Evolutionary conservation across 2,329 filamentous ascomycete genomes (phyloP), one percentile per base, ranked within the genome.

Genomic region (Fusarium sp.): DNA sequence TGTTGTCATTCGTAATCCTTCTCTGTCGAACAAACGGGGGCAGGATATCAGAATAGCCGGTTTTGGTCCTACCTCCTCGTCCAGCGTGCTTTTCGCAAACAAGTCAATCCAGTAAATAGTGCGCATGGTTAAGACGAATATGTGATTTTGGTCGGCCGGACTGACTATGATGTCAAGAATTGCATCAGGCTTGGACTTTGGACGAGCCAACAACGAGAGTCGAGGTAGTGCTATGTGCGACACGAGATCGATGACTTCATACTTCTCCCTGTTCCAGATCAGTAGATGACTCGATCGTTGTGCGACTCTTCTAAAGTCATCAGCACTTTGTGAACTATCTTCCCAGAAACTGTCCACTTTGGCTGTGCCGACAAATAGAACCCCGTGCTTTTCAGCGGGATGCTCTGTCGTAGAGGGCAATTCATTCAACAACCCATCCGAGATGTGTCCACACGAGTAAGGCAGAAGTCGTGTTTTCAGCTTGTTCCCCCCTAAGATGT

Each of bases 91-190:
- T 15, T 69, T 61, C 54, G 64, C 66, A 56, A 74, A 79, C 20
- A 88, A 76, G 54, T 86, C 82, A n/a, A 90, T 73, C 82, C 88
- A 84, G 39, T 87, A 82, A 1, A 92, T 63, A 35, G 82, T 83
- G 1, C 83, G 83, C 18, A 85, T 86, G 3, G 90, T 93, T 50
- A 93, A 81, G 15, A 93, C 81, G 64, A 91, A 88, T 4, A 90
- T 75, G n/a, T 89, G 85, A 32, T 84, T 82, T 10, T 83, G 81
- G 60, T 86, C 82, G 6, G 80, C 76, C 2, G 86, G 85, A 65
- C 88, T 88, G 14, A 80, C 75, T 70, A 85, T 85, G 4, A 91
- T 77, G 75, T 92, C 88, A 65, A 94, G 78, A 54, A 94, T 87
- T 22, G 72, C 76, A 57, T 85, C 84, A 30, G 77, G 71, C 5